Evolutionary conservation across 768 basidiomycete species (phyloP), one percentile per base, ranked within the genome.

Genomic region (Solioccasus polychromus): DNA sequence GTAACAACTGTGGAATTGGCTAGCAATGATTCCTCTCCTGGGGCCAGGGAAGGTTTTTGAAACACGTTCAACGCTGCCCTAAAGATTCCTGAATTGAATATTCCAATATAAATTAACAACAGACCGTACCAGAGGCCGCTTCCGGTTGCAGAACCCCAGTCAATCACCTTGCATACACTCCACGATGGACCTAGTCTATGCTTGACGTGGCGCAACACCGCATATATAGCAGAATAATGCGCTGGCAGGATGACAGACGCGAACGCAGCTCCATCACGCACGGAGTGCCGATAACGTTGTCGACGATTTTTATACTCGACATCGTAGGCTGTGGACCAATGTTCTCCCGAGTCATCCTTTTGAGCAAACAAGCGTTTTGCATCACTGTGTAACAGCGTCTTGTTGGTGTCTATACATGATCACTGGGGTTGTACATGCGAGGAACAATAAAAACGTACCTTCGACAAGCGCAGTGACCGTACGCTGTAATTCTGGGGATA

Each of bases 121-220:
- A 52, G 42, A 38, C 55, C 74, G 29, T 57, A 92, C 92, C 92
- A 94, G 23, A 93, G 73, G 2, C 83, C 90, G 56, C 84, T 88
- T 10, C 90, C 92, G 1, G 84, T 81, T 8, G 81, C 91, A 42
- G 84, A 75, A 10, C 92, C 92, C 84, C 88, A 94, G 56, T 95
- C 92, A 32, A 92, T 70, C 10, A 95, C 70, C 26, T 70, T 75
- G 22, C 81, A 69, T 43, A 80, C 70, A 25, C 67, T 66, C 80
- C 77, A 88, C n/a, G 72, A 71, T 7, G 72, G 62, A n/a, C 78
- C 83, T 29, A 92, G 54, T 44, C 91, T 73, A 38, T 69, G 74
- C 48, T 78, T 83, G 29, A 82, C 54, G 51, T 90, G 83, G 37
- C 77, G 70, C 15, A 94, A 67, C 5, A 93, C 88, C n/a, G 85